These are phyloP conservation scores for Diaporthe sp. DNA, from an alignment of 2,329 filamentous ascomycete species.

Conservation along the genomic window DNA sequence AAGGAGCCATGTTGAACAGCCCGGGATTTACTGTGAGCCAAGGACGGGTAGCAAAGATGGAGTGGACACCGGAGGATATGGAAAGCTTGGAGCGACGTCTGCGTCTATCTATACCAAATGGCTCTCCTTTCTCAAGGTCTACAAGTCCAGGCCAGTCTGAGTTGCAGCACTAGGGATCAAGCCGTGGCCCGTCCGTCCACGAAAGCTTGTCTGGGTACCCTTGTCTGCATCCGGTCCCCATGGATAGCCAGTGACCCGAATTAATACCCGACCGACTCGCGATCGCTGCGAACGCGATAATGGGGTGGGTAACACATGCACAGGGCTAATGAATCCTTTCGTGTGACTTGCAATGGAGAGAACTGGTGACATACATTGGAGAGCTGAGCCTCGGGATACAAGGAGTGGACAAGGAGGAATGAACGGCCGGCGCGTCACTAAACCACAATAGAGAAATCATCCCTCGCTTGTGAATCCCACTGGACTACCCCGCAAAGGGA, in stretches of 20 bases:
- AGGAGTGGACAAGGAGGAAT: not conserved
- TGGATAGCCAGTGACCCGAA: not conserved
- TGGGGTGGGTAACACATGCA: not conserved
- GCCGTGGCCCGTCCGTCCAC: not conserved
- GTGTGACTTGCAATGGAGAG: not conserved
- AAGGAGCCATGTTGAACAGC: conserved; percentile 21
- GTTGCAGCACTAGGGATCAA: conserved; percentile 26
- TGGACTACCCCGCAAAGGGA: conserved; percentile 16
- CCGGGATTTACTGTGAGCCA: not conserved
- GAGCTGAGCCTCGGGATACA: not conserved
- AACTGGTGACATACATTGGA: not conserved
- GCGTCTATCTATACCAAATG: not conserved
- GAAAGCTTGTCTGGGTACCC: conserved; percentile 20
- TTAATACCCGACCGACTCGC: not conserved
- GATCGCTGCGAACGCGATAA: not conserved
- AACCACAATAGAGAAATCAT: not conserved
- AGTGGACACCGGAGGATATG: not conserved
- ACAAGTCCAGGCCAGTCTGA: not conserved
- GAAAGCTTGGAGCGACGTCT: not conserved
- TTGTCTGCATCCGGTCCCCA: not conserved
- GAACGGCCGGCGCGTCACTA: not conserved
- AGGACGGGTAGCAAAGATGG: conserved; percentile 5
- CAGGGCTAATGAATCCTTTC: not conserved
- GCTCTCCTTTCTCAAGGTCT: not conserved
- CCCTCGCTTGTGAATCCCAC: not conserved